Evolutionary conservation across 2,329 filamentous ascomycete genomes (phyloP).

Genomic region (Botrytis pseudocinerea): DNA sequence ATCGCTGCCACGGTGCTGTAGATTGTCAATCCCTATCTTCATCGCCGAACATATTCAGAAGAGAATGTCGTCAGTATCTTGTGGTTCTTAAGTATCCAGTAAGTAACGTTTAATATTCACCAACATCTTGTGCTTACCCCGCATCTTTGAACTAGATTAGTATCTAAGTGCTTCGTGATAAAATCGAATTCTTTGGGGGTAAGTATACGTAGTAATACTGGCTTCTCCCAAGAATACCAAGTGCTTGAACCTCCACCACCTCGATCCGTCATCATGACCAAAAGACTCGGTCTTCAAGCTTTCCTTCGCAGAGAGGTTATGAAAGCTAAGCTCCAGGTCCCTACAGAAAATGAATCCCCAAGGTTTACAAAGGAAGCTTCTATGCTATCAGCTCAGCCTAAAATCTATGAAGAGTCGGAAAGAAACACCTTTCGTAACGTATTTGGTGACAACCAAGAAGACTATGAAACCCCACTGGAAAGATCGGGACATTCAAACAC

Average conservation of each 20-base stretch:
- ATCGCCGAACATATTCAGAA: not conserved
- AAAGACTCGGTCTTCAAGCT: slow-evolving; percentile 11
- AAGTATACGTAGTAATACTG: not conserved
- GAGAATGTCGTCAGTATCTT: not conserved
- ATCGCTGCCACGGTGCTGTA: not conserved
- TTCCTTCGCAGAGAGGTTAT: slow-evolving; percentile 26
- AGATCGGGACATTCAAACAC: not conserved
- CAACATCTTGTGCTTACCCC: not conserved
- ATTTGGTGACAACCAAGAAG: slow-evolving; percentile 17
- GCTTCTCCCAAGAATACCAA: not conserved
- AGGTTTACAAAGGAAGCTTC: not conserved
- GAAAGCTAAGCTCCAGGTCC: slow-evolving; percentile 19
- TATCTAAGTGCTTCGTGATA: not conserved
- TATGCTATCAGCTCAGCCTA: not conserved
- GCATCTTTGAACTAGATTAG: not conserved
- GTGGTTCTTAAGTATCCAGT: too few relatives aligned
- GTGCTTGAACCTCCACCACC: not conserved
- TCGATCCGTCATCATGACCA: not conserved
- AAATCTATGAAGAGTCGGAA: not conserved
- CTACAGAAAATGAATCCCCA: not conserved
- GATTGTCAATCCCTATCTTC: not conserved
- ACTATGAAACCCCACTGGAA: not conserved
- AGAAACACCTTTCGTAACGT: not conserved
- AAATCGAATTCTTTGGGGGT: not conserved
- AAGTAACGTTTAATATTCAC: not conserved